phyloP scores from a whole-genome alignment of 352 stramenopile genomes.

The Phytopythium oedochilum region DNA sequence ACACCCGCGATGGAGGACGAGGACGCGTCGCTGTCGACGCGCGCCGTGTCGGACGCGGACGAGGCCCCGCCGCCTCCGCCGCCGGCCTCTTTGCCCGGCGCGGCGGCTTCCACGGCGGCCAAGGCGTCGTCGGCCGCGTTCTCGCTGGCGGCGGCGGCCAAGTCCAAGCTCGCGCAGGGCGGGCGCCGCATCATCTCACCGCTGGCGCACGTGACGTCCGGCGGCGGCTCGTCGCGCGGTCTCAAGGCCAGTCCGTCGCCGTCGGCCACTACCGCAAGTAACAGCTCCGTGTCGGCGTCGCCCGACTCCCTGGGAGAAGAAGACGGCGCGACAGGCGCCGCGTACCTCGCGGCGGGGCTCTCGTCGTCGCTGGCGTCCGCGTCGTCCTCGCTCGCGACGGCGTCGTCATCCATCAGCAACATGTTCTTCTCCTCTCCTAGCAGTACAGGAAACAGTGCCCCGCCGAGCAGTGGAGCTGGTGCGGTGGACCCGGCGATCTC shows the following conservation, averaged over 20 bases:
- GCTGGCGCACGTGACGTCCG: constrained; percentile 9
- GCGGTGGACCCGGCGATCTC: constrained; percentile 7
- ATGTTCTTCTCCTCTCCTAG: constrained; percentile 31
- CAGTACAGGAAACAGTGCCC: constrained; percentile 11
- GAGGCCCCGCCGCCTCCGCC: neutral
- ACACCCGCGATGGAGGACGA: neutral
- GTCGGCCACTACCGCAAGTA: neutral
- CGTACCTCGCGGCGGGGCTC: constrained; percentile 15
- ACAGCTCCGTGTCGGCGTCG: neutral
- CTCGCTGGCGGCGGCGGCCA: constrained; percentile 39
- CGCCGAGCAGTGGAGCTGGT: constrained; percentile 4
- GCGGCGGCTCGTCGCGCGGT: neutral
- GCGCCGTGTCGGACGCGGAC: neutral
- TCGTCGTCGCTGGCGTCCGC: constrained; percentile 32
- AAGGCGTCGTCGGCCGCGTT: constrained; percentile 45
- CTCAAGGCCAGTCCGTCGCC: constrained; percentile 3
- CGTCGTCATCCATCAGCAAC: constrained; percentile 36
- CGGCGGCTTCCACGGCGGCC: constrained; percentile 10
- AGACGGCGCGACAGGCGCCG: constrained; percentile 1
- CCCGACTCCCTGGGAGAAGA: neutral
- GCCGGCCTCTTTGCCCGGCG: neutral
- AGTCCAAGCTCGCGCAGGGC: constrained; percentile 49
- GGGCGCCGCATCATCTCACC: constrained; percentile 54
- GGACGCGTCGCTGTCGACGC: neutral
- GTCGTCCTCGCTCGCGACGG: constrained; percentile 29